phyloP scores from a whole-genome alignment of 176 grass and related monocot genomes.

The Cocos nucifera region DNA sequence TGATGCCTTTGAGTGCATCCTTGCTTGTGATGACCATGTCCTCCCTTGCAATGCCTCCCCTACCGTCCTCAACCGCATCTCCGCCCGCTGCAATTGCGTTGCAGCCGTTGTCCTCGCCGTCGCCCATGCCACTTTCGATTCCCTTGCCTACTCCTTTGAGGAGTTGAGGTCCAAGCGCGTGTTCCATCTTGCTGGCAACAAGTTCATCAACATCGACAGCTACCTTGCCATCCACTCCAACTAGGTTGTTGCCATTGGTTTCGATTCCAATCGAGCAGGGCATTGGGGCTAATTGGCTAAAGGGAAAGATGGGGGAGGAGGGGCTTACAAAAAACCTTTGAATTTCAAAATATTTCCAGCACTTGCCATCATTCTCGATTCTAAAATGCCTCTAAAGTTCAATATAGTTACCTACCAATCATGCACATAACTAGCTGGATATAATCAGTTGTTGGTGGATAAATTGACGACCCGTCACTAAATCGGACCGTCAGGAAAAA shows the following conservation, averaged over 20 bases:
- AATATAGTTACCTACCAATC: too few species aligned
- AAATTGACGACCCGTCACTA: too few species aligned
- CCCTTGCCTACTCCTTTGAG: slow-evolving; percentile 71
- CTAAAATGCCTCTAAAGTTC: too few species aligned
- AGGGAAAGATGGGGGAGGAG: too few species aligned
- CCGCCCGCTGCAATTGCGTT: slow-evolving; percentile 68
- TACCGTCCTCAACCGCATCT: slow-evolving; percentile 63
- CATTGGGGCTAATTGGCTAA: too few species aligned
- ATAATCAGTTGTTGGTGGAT: too few species aligned
- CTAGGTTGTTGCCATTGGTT: slow-evolving; percentile 59
- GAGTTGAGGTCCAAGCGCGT: slow-evolving; percentile 79
- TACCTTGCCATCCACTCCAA: slow-evolving; percentile 78
- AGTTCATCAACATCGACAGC: slow-evolving; percentile 77
- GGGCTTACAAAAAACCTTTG: too few species aligned
- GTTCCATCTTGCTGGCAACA: slow-evolving; percentile 81
- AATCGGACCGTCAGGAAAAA: too few species aligned
- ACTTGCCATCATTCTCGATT: too few species aligned
- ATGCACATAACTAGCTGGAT: too few species aligned
- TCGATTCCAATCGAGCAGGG: too few species aligned
- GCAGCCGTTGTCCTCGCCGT: slow-evolving; percentile 47
- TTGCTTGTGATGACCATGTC: slow-evolving; percentile 33
- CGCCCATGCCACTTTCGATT: slow-evolving; percentile 58
- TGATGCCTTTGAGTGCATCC: slow-evolving; percentile 3
- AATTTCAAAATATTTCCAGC: too few species aligned
- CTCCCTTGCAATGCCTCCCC: slow-evolving; percentile 39